phyloP scores from a whole-genome alignment of 495 filamentous ascomycete genomes.

The Peziza echinospora region DNA sequence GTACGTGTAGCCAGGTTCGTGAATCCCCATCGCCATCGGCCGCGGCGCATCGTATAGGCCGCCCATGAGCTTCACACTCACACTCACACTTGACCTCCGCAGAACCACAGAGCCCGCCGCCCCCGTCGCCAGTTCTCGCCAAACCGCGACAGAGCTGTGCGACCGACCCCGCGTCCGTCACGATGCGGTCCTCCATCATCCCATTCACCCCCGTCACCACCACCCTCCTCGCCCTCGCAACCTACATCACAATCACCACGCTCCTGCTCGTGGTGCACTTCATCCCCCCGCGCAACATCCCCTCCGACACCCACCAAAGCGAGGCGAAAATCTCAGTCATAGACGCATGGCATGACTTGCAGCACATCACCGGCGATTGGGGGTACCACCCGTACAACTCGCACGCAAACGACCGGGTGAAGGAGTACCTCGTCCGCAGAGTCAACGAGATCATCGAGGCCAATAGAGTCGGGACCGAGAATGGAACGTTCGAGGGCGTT shows the following conservation, averaged over 20 bases:
- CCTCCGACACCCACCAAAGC: slow-evolving; percentile 35
- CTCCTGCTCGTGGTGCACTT: slow-evolving; percentile 47
- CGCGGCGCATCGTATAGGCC: no score
- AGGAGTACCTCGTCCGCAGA: slow-evolving; percentile 50
- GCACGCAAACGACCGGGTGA: slow-evolving; percentile 55
- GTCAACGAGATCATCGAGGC: slow-evolving; percentile 42
- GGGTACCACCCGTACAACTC: slow-evolving; percentile 80
- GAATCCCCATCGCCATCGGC: no score
- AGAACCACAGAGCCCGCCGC: no score
- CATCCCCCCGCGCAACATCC: slow-evolving; percentile 35
- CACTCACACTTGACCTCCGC: no score
- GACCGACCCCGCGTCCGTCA: no score
- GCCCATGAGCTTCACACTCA: no score
- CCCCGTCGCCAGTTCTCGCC: no score
- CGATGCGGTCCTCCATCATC: not conserved
- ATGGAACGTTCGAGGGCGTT: not conserved
- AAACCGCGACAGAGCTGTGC: no score
- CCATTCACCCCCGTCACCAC: not conserved
- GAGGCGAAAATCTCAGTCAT: slow-evolving; percentile 47
- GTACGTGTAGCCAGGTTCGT: no score
- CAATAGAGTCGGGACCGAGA: slow-evolving; percentile 25
- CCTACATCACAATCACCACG: not conserved
- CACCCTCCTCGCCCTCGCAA: not conserved
- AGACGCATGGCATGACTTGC: slow-evolving; percentile 72
- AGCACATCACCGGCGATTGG: slow-evolving; percentile 36